A percentile compares a stretch with the other conserved stretches of the same genome.
These are phyloP conservation scores for Tetrastigma voinierianum DNA, from an alignment of 164 flowering plant species.

Conservation along the genomic window DNA sequence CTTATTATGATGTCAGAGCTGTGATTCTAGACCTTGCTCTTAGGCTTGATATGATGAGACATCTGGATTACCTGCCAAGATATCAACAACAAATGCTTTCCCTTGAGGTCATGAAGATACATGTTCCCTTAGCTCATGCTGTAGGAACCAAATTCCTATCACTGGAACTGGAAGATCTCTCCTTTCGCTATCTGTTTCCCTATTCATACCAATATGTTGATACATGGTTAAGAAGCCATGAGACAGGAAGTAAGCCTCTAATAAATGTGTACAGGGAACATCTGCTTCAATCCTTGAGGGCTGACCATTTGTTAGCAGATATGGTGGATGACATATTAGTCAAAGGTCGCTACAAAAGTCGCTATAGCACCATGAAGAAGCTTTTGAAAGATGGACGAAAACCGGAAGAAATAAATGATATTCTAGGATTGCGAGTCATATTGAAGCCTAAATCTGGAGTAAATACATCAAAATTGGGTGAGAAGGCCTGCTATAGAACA, in stretches of 20 bases:
- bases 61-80: slow-evolving; percentile 71
- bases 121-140: slow-evolving; percentile 89
- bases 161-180: slow-evolving; percentile 79
- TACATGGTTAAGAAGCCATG: slow-evolving; percentile 78
- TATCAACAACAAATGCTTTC: slow-evolving; percentile 67
- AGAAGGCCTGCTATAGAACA: slow-evolving; percentile 78
- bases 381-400: slow-evolving; percentile 78
- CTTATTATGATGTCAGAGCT: slow-evolving; percentile 80
- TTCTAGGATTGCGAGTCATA: slow-evolving; percentile 73
- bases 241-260: slow-evolving; percentile 54
- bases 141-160: slow-evolving; percentile 58
- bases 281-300: slow-evolving; percentile 45
- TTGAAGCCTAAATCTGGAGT: slow-evolving; percentile 50
- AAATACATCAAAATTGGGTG: slow-evolving; percentile 38
- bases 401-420: slow-evolving; percentile 78
- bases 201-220: slow-evolving; percentile 78
- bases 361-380: slow-evolving; percentile 94
- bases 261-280: slow-evolving; percentile 63
- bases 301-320: slow-evolving; percentile 46
- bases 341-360: slow-evolving; percentile 86
- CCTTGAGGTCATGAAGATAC: slow-evolving; percentile 72
- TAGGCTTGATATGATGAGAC: slow-evolving; percentile 82
- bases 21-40: slow-evolving; percentile 67
- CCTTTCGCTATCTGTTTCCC: slow-evolving; percentile 79
- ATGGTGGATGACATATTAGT: slow-evolving; percentile 61